Base-by-base conservation (phyloP, 2,329 filamentous ascomycete species). In the Trichothecium sympodiale region DNA sequence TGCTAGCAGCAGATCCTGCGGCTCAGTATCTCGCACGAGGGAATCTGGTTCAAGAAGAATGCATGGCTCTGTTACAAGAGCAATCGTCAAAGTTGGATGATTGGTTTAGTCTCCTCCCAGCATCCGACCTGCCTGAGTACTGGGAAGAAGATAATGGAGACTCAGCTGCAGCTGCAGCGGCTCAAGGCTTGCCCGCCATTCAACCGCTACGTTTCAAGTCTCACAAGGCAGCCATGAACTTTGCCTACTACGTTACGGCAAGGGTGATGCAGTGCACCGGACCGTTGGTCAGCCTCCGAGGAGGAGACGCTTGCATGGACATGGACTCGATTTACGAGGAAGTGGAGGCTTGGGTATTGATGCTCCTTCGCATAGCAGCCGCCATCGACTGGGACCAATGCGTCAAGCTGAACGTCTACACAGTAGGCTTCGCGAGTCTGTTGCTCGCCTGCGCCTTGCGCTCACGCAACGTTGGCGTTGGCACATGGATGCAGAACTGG, bases 361-460 rank as follows among this genome's bases (percentile, higher is more conserved):
- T 46, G n/a, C 43, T 51, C 6, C 37, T 50, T 12, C 44, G 46
- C 0, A 45, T 51, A 5, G 38, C 45, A 3, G 37, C 43, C 3
- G 44, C 44, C 0, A 41, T 52, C 5, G 29, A 43, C 18, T 52
- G 49, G 49, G 36, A 43, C n/a, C 32, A 41, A 5, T 51, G 49
- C 25, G 15, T 43, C 3, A 42, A 30, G 3, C 36, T 44, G 4
- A 50, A 50, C 26, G 37, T 37, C 3, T 51, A 44, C 23, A 46
- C 43, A 0, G 36, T 52, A 14, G 49, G 49, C 0, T 36, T 52
- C 18, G 36, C 43, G 1, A 39, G 43, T 2, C 27, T 48, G 1
- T 15, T 49, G 0, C 40, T 48, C 5, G 34, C 40, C 3, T 48
- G 46, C n/a, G 34, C 40, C 5, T 17, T 49, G 0, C 41, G 41